These are phyloP conservation scores for Dalbergia oliveri DNA, from an alignment of 306 rosid species.

Conservation along the genomic window DNA sequence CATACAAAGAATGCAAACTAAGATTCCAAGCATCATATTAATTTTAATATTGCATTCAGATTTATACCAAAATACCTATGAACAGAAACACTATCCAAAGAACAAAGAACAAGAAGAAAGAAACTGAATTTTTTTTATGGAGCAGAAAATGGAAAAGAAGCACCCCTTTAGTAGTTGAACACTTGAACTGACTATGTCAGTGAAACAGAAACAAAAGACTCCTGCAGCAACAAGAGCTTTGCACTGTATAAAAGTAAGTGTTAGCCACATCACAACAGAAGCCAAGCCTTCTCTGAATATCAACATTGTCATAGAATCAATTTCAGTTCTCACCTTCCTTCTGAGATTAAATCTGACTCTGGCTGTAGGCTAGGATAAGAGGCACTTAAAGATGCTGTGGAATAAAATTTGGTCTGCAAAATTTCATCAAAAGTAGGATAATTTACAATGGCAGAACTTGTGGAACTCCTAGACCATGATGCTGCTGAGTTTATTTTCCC, in stretches of 20 bases:
- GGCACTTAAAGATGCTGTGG: conserved; percentile 48
- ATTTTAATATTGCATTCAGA: conserved; percentile 12
- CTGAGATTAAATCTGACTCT: conserved; percentile 43
- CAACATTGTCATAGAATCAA: conserved; percentile 5
- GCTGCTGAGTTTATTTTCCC: conserved; percentile 59
- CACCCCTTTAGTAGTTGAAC: background rate
- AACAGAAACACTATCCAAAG: background rate
- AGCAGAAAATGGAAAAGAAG: background rate
- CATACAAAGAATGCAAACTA: background rate
- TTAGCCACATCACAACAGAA: background rate
- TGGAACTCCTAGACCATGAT: conserved; percentile 48
- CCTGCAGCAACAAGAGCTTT: background rate
- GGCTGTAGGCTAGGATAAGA: conserved; percentile 42
- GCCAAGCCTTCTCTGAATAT: background rate
- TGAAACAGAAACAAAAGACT: background rate
- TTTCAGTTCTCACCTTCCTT: conserved; percentile 54
- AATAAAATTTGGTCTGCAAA: conserved; percentile 48
- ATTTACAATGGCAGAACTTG: conserved; percentile 36
- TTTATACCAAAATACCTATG: conserved; percentile 5
- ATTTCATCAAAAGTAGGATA: conserved; percentile 71
- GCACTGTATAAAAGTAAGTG: conserved; percentile 32
- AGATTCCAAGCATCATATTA: background rate
- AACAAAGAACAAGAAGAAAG: conserved; percentile 17
- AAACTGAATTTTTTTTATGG: background rate
- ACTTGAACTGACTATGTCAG: conserved; percentile 13